These are phyloP conservation scores for Dissophora globulifera DNA, from an alignment of 192 early-diverging fungal genomes.

Conservation along the genomic window DNA sequence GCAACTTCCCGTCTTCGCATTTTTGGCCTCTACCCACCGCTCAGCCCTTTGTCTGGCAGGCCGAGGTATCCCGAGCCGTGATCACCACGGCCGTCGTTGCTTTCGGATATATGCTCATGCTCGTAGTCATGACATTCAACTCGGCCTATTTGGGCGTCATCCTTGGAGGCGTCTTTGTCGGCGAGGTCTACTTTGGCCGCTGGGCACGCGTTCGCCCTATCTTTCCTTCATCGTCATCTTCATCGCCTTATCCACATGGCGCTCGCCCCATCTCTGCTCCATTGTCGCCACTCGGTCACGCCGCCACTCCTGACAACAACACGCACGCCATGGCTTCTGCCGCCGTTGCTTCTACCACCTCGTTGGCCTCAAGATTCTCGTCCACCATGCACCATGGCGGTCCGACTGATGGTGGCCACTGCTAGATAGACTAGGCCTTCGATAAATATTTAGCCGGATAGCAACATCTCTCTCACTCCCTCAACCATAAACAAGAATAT, in stretches of 20 bases:
- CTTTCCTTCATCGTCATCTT: slow-evolving; percentile 12
- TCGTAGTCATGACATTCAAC: slow-evolving; percentile 65
- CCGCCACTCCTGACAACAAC: not conserved
- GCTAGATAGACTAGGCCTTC: not conserved
- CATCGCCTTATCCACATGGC: too few relatives aligned
- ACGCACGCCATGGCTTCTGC: not conserved
- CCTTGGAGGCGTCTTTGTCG: slow-evolving; percentile 60
- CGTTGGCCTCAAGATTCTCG: slow-evolving; percentile 3
- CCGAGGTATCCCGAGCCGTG: slow-evolving; percentile 56
- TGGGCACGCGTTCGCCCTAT: slow-evolving; percentile 48
- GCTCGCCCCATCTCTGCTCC: too few relatives aligned
- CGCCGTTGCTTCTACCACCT: not conserved
- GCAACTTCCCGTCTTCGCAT: too few relatives aligned
- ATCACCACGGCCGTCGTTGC: slow-evolving; percentile 49
- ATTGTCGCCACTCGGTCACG: too few relatives aligned
- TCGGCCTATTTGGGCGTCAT: slow-evolving; percentile 60
- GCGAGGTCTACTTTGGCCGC: slow-evolving; percentile 62
- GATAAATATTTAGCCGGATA: too few relatives aligned
- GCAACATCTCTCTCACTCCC: too few relatives aligned
- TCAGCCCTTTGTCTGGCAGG: slow-evolving; percentile 58
- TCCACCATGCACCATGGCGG: slow-evolving; percentile 14
- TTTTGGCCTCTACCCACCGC: slow-evolving; percentile 35
- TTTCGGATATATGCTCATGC: slow-evolving; percentile 62
- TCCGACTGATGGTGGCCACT: not conserved
- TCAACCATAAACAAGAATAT: not conserved